A percentile compares a stretch with the other conserved stretches of the same genome.
These are phyloP conservation scores for Amylocystis lapponica DNA, from an alignment of 768 basidiomycete species.

Conservation along the genomic window DNA sequence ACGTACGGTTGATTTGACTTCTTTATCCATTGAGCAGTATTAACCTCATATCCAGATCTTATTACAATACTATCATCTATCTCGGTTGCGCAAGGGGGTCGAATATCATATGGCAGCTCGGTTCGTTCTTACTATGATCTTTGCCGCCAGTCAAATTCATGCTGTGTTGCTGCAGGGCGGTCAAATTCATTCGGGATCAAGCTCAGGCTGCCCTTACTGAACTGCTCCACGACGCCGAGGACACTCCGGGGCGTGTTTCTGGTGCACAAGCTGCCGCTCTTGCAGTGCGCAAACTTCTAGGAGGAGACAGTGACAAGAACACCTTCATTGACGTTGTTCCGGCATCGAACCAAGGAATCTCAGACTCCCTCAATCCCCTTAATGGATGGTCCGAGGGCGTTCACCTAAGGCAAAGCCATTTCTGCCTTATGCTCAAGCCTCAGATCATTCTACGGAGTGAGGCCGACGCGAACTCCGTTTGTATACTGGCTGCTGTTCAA, in stretches of 20 bases:
- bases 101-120: conserved; percentile 88
- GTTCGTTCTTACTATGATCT: conserved; percentile 32
- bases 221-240: conserved; percentile 18
- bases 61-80: conserved; percentile 85
- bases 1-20: conserved; percentile 54
- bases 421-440: conserved; percentile 85
- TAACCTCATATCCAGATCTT: conserved; percentile 53
- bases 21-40: no score
- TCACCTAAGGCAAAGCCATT: conserved; percentile 63
- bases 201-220: conserved; percentile 42
- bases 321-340: conserved; percentile 33
- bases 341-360: conserved; percentile 25
- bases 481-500: conserved; percentile 74
- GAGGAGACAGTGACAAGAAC: conserved; percentile 41
- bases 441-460: conserved; percentile 79
- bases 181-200: conserved; percentile 86
- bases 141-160: no score
- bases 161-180: conserved; percentile 55
- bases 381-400: conserved; percentile 72
- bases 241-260: conserved; percentile 28
- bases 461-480: conserved; percentile 45
- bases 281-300: conserved; percentile 59
- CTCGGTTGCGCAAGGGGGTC: conserved; percentile 66
- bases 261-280: conserved; percentile 64
- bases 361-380: conserved; percentile 48